phyloP scores from a whole-genome alignment of 495 filamentous ascomycete species.

The Xylaria intraflava region DNA sequence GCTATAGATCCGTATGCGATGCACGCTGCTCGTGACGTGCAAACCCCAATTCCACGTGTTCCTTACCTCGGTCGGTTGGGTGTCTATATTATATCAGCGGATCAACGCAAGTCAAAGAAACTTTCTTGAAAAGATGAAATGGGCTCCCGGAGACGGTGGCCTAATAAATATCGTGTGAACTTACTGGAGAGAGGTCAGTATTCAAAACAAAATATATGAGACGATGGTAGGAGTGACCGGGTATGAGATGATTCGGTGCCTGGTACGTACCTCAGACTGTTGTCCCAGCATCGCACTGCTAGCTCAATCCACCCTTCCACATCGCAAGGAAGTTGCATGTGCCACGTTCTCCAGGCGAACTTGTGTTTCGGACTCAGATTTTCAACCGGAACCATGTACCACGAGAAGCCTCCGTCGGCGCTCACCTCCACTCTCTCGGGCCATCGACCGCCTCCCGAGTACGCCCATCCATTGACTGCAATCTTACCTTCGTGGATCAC shows the following conservation, averaged over 20 bases:
- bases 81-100: conserved; percentile 22
- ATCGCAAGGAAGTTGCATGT: conserved; percentile 48
- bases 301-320: conserved; percentile 55
- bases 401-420: conserved; percentile 50
- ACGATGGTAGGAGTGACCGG: background rate
- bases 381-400: conserved; percentile 50
- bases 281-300: conserved; percentile 52
- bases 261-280: conserved; percentile 38
- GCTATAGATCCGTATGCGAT: conserved; percentile 58
- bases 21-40: conserved; percentile 60
- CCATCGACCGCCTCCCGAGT: conserved; percentile 53
- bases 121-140: background rate
- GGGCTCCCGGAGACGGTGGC: background rate
- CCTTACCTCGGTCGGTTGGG: conserved; percentile 28
- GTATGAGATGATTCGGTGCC: conserved; percentile 5
- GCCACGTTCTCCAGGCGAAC: conserved; percentile 50
- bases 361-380: conserved; percentile 49
- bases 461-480: conserved; percentile 51
- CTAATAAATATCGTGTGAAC: background rate
- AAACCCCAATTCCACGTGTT: conserved; percentile 54
- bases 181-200: conserved; percentile 5
- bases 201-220: background rate
- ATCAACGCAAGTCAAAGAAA: background rate
- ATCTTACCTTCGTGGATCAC: conserved; percentile 51
- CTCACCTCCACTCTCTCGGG: conserved; percentile 52